phyloP scores from a whole-genome alignment of 345 rosid genomes.

The Euphorbia pulcherrima region DNA sequence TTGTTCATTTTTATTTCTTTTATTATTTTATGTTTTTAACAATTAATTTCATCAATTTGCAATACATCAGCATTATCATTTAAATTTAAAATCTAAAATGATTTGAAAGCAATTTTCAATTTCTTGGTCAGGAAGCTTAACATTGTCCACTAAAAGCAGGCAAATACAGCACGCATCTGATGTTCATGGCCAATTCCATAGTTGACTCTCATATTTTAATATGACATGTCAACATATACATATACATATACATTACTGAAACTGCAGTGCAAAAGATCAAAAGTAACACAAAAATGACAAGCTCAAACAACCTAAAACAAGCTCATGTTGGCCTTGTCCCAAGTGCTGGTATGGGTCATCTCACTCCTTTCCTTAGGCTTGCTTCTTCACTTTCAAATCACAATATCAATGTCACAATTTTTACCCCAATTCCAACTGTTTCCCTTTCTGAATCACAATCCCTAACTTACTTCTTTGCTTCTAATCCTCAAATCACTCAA shows the following conservation, averaged over 20 bases:
- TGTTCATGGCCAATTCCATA: not conserved
- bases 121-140: not conserved
- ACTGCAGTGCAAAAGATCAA: not conserved
- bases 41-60: no score
- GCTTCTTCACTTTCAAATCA: constrained; percentile 23
- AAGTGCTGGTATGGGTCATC: constrained; percentile 46
- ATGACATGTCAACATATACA: no score
- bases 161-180: not conserved
- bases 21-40: no score
- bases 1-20: no score
- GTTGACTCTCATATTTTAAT: no score
- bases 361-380: constrained; percentile 39
- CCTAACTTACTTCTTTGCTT: constrained; percentile 21
- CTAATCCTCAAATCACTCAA: constrained; percentile 26
- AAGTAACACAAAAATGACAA: constrained; percentile 3
- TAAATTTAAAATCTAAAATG: not conserved
- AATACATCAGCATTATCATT: no score
- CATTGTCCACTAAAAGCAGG: not conserved
- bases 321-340: constrained; percentile 36
- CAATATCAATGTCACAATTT: constrained; percentile 28
- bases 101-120: not conserved
- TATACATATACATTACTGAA: no score
- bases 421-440: constrained; percentile 32
- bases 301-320: constrained; percentile 3
- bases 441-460: constrained; percentile 31